phyloP scores from a whole-genome alignment of 306 rosid genomes.

The Malus asiatica region DNA sequence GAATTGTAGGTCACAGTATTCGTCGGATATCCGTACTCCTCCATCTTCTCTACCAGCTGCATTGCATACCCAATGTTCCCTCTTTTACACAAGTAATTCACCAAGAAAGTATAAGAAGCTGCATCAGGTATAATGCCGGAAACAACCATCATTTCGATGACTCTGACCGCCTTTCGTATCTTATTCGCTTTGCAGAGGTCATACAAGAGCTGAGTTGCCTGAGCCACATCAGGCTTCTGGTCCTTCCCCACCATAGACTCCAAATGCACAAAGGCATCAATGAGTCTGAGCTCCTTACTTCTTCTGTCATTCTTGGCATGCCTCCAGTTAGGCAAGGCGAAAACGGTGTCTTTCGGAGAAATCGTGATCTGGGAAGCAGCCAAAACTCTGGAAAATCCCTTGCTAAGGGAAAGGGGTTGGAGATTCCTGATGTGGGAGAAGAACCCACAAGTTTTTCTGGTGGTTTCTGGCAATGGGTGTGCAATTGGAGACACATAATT shows the following conservation, averaged over 20 bases:
- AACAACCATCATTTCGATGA: constrained; percentile 73
- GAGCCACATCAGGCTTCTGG: constrained; percentile 63
- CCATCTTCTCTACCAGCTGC: constrained; percentile 88
- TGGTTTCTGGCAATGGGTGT: constrained; percentile 35
- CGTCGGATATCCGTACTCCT: constrained; percentile 54
- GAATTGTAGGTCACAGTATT: constrained; percentile 63
- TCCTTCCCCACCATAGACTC: constrained; percentile 62
- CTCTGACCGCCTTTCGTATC: constrained; percentile 52
- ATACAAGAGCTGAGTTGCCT: constrained; percentile 74
- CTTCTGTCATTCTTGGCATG: constrained; percentile 40
- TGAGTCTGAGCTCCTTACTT: constrained; percentile 43
- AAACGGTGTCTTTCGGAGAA: constrained; percentile 57
- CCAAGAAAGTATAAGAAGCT: constrained; percentile 57
- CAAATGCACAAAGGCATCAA: constrained; percentile 60
- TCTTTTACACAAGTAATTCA: constrained; percentile 62
- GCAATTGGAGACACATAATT: constrained; percentile 42
- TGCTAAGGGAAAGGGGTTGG: constrained; percentile 38
- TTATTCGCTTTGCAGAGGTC: constrained; percentile 71
- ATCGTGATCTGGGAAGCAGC: constrained; percentile 49
- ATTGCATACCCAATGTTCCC: constrained; percentile 86
- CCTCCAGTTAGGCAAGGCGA: constrained; percentile 68
- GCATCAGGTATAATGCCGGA: constrained; percentile 75
- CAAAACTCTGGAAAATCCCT: constrained; percentile 62
- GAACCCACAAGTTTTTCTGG: constrained; percentile 36
- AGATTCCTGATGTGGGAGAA: constrained; percentile 36